These are phyloP conservation scores for Tilletia setariae DNA, from an alignment of 1,284 basidiomycete species.

Conservation along the genomic window DNA sequence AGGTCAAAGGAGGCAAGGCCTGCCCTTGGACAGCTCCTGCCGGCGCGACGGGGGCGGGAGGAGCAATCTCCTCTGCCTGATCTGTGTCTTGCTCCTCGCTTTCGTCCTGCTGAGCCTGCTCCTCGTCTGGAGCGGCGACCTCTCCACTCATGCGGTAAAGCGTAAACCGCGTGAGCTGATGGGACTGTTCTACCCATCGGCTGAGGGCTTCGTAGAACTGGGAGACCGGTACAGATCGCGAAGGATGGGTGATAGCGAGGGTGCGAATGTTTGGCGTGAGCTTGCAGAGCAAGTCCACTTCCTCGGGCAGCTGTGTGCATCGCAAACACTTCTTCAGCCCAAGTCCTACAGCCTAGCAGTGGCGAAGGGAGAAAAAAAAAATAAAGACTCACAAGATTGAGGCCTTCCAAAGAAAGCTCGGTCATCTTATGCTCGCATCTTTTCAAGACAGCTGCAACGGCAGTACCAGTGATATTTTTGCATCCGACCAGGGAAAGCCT, in stretches of 20 bases:
- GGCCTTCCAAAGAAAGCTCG: conserved; percentile 43
- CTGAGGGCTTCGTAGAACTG: conserved; percentile 35
- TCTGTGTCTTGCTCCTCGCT: conserved; percentile 25
- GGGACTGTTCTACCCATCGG: conserved; percentile 25
- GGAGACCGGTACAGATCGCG: conserved; percentile 26
- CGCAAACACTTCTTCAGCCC: neutral
- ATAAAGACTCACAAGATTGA: conserved; percentile 22
- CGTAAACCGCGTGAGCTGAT: conserved; percentile 30
- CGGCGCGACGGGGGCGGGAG: too few species aligned
- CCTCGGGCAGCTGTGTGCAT: conserved; percentile 21
- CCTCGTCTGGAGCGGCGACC: conserved; percentile 27
- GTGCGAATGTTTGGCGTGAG: conserved; percentile 22
- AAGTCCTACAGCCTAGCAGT: neutral
- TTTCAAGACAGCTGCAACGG: conserved; percentile 33
- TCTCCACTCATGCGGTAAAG: conserved; percentile 26
- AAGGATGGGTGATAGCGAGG: conserved; percentile 41
- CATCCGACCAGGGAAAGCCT: conserved; percentile 43
- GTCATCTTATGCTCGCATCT: conserved; percentile 22
- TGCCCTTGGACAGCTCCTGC: too few species aligned
- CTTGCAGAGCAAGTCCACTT: conserved; percentile 24
- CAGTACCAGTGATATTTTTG: conserved; percentile 37
- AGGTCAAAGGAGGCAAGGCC: too few species aligned
- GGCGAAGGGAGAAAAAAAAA: neutral
- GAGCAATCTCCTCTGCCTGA: too few species aligned
- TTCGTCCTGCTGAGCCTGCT: conserved; percentile 26